Conservation (phyloP, 169 alveolate genomes). For the Babesia caballi region DNA sequence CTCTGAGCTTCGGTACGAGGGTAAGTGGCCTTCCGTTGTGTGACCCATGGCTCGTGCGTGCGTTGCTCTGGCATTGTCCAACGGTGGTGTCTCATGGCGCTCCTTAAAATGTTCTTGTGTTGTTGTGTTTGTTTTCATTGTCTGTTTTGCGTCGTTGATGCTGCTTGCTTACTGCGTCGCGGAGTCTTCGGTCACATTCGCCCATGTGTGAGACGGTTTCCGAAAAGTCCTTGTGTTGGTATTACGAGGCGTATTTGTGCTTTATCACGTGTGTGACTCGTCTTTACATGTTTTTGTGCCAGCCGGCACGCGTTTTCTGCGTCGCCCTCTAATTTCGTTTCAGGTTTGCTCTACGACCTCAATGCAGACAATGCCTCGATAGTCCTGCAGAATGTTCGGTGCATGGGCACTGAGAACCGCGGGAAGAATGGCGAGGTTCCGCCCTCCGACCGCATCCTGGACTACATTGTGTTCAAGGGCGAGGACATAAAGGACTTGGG, state of each 20-base stretch:
- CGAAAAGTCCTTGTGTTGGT: too few relatives aligned
- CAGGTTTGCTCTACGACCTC: constrained; percentile 77
- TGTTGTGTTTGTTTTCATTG: too few relatives aligned
- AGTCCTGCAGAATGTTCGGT: constrained; percentile 82
- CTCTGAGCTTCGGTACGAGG: constrained; percentile 82
- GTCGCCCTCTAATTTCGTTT: background rate
- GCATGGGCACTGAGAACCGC: constrained; percentile 88
- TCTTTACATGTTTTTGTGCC: background rate
- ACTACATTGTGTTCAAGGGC: constrained; percentile 78
- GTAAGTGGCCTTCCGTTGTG: constrained; percentile 22
- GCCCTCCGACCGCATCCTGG: constrained; percentile 78
- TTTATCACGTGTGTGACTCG: too few relatives aligned
- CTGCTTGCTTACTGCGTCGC: too few relatives aligned
- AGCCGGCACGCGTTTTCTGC: background rate
- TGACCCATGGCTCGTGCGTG: background rate
- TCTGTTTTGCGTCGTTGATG: too few relatives aligned
- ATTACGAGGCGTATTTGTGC: too few relatives aligned
- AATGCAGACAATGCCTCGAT: constrained; percentile 82
- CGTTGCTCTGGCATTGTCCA: too few relatives aligned
- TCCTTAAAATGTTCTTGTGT: too few relatives aligned
- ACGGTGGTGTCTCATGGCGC: too few relatives aligned
- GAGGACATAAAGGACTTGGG: constrained; percentile 81
- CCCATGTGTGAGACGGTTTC: too few relatives aligned
- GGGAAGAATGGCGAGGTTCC: constrained; percentile 78
- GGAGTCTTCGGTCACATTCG: too few relatives aligned